These are phyloP conservation scores for Globisporangium barbulae DNA, from an alignment of 352 stramenopile species.

Conservation along the genomic window DNA sequence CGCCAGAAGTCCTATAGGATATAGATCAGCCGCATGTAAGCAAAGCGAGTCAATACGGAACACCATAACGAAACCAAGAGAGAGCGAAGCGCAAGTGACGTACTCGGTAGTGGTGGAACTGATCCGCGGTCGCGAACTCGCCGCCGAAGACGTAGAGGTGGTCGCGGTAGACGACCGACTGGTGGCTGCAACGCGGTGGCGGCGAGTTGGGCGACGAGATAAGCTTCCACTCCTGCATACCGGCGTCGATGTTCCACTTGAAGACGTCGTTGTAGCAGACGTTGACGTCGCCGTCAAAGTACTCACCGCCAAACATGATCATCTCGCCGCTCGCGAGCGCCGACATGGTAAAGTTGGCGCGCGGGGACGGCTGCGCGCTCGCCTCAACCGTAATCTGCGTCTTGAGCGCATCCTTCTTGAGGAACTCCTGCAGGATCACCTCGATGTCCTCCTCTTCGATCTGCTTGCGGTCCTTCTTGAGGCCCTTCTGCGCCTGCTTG, in stretches of 20 bases:
- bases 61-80: neutral
- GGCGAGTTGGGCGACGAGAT: conserved; percentile 89
- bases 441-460: conserved; percentile 82
- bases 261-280: conserved; percentile 96
- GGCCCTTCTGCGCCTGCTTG: conserved; percentile 70
- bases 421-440: conserved; percentile 73
- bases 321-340: conserved; percentile 75
- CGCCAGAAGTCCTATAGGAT: conserved; percentile 78
- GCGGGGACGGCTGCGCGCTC: conserved; percentile 50
- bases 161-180: conserved; percentile 92
- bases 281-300: conserved; percentile 96
- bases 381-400: conserved; percentile 61
- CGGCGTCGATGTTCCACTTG: conserved; percentile 89
- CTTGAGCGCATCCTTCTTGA: conserved; percentile 70
- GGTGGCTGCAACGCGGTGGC: conserved; percentile 94
- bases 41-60: neutral
- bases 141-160: conserved; percentile 97
- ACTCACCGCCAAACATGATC: conserved; percentile 96
- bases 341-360: conserved; percentile 80
- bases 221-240: conserved; percentile 65
- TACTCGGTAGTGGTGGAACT: conserved; percentile 97
- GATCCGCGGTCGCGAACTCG: conserved; percentile 94
- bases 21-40: neutral
- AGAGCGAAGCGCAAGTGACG: conserved; percentile 4
- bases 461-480: conserved; percentile 81